A percentile compares a stretch with the other conserved stretches of the same genome.
These are phyloP conservation scores for Penicillium daleae DNA, from an alignment of 495 filamentous ascomycete genomes.

Conservation along the genomic window DNA sequence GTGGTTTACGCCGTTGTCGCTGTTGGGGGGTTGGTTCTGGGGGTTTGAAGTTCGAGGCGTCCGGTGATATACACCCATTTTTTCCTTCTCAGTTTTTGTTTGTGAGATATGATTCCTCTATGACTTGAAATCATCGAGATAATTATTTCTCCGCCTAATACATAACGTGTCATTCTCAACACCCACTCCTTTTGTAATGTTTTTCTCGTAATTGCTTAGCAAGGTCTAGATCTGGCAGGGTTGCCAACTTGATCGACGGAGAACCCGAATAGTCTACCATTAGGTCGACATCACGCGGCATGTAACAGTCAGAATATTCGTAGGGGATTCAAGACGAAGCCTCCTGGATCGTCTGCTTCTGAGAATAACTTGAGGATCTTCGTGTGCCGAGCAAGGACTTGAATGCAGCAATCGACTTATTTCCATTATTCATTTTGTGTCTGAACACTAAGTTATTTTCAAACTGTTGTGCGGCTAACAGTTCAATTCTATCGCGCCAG, in stretches of 20 bases:
- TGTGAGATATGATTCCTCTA: constrained; percentile 18
- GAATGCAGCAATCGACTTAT: background rate
- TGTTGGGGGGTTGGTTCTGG: background rate
- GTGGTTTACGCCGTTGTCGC: constrained; percentile 3
- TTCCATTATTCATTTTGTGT: background rate
- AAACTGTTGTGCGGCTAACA: background rate
- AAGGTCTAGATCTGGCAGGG: no score
- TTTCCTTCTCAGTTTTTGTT: constrained; percentile 23
- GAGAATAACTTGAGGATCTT: no score
- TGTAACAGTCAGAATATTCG: no score
- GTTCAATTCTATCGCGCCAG: background rate
- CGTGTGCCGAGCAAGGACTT: no score
- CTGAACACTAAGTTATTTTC: background rate
- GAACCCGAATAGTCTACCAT: no score
- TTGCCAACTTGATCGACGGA: no score
- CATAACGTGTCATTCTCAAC: constrained; percentile 17
- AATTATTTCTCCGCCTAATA: constrained; percentile 24
- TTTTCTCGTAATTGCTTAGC: no score
- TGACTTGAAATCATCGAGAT: constrained; percentile 12
- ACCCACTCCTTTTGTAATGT: no score
- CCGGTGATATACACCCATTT: constrained; percentile 24
- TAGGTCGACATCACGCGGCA: no score
- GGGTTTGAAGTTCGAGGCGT: constrained; percentile 15
- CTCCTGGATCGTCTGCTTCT: no score
- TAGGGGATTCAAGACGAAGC: no score